Conservation (phyloP, 192 early-diverging fungal genomes). For the Gamsiella multidivaricata region DNA sequence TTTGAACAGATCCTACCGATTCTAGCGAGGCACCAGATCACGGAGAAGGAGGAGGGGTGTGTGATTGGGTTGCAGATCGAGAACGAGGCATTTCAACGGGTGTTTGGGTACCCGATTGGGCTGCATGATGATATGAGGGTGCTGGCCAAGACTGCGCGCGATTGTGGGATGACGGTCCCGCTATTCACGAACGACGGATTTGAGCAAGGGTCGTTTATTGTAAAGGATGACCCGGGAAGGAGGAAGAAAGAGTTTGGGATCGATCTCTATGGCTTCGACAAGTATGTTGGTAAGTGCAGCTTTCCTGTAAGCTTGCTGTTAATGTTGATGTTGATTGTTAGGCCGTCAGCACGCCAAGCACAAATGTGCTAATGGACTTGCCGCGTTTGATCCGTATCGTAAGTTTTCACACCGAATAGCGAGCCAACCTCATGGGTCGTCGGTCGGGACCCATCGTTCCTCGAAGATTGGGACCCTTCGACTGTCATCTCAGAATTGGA, state of each 20-base stretch:
- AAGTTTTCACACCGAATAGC: constrained; percentile 67
- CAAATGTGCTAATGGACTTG: too few species aligned
- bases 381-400: not conserved
- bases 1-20: constrained; percentile 79
- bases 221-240: constrained; percentile 41
- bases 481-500: constrained; percentile 65
- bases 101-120: constrained; percentile 74
- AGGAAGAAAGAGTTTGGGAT: constrained; percentile 71
- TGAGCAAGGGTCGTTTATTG: constrained; percentile 74
- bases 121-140: constrained; percentile 85
- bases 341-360: too few species aligned
- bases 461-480: constrained; percentile 68
- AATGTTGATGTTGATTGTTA: too few species aligned
- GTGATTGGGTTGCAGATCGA: constrained; percentile 86
- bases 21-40: constrained; percentile 82
- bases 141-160: constrained; percentile 78
- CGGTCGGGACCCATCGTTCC: constrained; percentile 45
- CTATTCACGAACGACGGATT: constrained; percentile 89
- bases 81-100: constrained; percentile 77
- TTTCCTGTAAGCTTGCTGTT: too few species aligned
- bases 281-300: constrained; percentile 69
- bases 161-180: constrained; percentile 81
- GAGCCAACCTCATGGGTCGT: constrained; percentile 61
- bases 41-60: constrained; percentile 70
- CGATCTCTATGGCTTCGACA: constrained; percentile 85